These are phyloP conservation scores for Firmiana major DNA, from an alignment of 345 rosid species.

Conservation along the genomic window DNA sequence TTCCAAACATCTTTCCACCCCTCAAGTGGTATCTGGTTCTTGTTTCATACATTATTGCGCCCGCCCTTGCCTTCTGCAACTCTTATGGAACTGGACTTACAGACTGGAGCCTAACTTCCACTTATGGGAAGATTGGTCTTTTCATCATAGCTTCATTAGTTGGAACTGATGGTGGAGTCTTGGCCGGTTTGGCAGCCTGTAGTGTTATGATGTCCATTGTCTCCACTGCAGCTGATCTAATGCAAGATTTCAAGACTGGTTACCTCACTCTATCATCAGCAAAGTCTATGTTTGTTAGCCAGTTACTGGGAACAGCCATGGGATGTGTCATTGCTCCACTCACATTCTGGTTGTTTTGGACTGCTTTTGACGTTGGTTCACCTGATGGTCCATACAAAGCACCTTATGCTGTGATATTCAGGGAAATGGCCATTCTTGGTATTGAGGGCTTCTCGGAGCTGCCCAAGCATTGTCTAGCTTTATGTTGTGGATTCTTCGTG, in stretches of 20 bases:
- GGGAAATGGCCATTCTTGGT: constrained; percentile 88
- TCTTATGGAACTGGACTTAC: constrained; percentile 88
- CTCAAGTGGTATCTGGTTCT: constrained; percentile 87
- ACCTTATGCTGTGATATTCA: constrained; percentile 79
- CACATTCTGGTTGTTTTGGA: constrained; percentile 86
- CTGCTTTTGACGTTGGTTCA: constrained; percentile 78
- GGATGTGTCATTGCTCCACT: constrained; percentile 85
- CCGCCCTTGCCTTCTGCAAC: constrained; percentile 91
- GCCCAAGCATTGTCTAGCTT: constrained; percentile 71
- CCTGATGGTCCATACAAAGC: constrained; percentile 89
- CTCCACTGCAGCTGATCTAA: constrained; percentile 90
- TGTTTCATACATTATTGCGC: constrained; percentile 75
- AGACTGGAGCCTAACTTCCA: constrained; percentile 78
- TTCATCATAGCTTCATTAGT: constrained; percentile 79
- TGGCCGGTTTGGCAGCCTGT: constrained; percentile 88
- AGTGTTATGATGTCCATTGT: constrained; percentile 92
- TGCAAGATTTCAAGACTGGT: constrained; percentile 96
- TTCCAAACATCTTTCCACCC: constrained; percentile 76
- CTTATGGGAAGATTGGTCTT: constrained; percentile 91
- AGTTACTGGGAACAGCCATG: constrained; percentile 76
- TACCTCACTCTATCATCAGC: constrained; percentile 86
- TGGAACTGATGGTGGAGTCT: constrained; percentile 78
- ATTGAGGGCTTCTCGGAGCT: constrained; percentile 77
- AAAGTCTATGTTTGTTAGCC: constrained; percentile 88
- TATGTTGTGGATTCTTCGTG: constrained; percentile 67